Evolutionary conservation across 2,329 filamentous ascomycete genomes (phyloP), one percentile per base, ranked within the genome.

Genomic region (Fusarium succisae): DNA sequence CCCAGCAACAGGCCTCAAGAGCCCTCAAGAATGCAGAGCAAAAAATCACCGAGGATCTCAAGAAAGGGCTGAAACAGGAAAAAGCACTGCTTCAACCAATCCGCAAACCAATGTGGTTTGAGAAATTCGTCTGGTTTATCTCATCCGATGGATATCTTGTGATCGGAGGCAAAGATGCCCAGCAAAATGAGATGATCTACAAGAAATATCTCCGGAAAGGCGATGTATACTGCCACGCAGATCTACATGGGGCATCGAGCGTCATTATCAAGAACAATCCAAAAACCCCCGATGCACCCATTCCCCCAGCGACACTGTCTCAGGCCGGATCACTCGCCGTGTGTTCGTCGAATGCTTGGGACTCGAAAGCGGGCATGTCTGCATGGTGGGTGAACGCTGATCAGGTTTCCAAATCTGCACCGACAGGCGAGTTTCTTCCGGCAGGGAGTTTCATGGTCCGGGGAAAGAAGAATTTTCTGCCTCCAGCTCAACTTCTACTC

Each of bases 91-190:
- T 98, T 15, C 91, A 95, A 51, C 94, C 93, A 1, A 92, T 98
- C 14, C 90, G 96, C 63, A 93, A 91, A 78, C 92, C 92, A 74
- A 89, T 95, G 78, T 99, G 96, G 96, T 99, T 98, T 76, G 96
- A 99, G 79, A 99, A 99, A 82, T 99, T 98, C 78, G 86, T 91
- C 35, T 98, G 94, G 88, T 99, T 99, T 83, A 90, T 98, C 76
- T 98, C 95, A 2, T 97, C 95, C 0, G 96, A 99, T 79, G 95
- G 96, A 9, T 98, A 98, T 80, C 88, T 99, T 11, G 93, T 98
- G 2, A 88, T 99, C 22, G 96, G 91, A 50, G 96, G 95, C 22
- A 94, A 94, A 70, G 96, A 99, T 84, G 89, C 91, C 4, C 92
- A 94, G 77, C 96, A 99, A 80, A 95, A 93, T 78, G 96, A 99